Evolutionary conservation across 2,329 filamentous ascomycete species (phyloP), one percentile per base, ranked within the genome.

Genomic region (Apiospora pterosperma): DNA sequence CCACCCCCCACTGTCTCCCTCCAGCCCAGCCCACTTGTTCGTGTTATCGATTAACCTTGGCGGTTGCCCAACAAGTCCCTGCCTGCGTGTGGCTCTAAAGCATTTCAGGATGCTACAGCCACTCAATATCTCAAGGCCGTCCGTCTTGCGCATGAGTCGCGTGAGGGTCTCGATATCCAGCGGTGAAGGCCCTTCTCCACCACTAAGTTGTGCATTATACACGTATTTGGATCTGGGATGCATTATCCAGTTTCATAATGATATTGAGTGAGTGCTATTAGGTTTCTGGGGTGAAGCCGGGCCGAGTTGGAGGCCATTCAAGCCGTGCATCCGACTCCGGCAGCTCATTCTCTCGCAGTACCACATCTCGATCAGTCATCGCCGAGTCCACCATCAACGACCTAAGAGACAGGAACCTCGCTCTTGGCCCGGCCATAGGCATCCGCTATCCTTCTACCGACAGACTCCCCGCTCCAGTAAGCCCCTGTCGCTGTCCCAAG

Each of bases 401-500:
- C 42, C 23, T 48, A 48, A 36, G 52, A 34, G 5, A 21, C 52
- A 36, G 52, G 28, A 14, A 8, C 44, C 19, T 52, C 58, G 16
- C 34, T 39, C 36, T 38, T 39, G 39, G 28, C 39, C 28, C 60
- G 25, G 14, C 66, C 66, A 23, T 67, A 67, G 7, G 65, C 63
- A 10, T 64, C 61, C 19, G 36, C 58, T 23, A 65, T 63, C 36
- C 64, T 64, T n/a, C 44, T 25, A 8, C 62, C 64, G 12, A 65
- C 64, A 1, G 59, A 63, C 34, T 65, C 64, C 5, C 64, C 64
- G 28, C 61, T 63, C 61, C 92, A 97, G 76, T 93, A 97, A 12
- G 95, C 95, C 0, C 95, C 95, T 0, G 93, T 96, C 14, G 90
- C 91, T 5, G 94, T 97, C 0, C 94, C 95, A 67, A 97, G 77